A percentile compares a stretch with the other conserved stretches of the same genome.
Evolutionary conservation across 2,329 filamentous ascomycete genomes (phyloP).

Genomic region (Pyrenophora graminea): DNA sequence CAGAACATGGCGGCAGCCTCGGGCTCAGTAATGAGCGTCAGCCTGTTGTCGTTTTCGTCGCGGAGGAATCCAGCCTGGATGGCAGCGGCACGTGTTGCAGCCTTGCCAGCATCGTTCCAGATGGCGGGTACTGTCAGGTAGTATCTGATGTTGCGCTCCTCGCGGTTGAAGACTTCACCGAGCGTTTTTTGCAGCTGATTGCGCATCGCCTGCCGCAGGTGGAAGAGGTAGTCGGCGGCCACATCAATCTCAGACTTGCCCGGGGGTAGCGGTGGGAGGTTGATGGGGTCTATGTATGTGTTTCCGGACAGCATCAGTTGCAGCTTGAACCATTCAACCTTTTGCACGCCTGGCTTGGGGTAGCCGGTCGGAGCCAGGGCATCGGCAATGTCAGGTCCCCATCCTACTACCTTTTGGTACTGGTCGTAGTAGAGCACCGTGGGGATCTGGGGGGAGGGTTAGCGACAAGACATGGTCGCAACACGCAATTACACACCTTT

Average conservation of each 20-base stretch:
- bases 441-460: constrained; percentile 70
- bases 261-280: constrained; percentile 92
- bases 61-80: constrained; percentile 96
- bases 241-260: constrained; percentile 99
- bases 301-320: constrained; percentile 98
- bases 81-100: constrained; percentile 90
- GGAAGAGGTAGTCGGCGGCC: constrained; percentile 98
- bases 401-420: constrained; percentile 99
- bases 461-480: background rate
- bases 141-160: constrained; percentile 97
- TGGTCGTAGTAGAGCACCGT: constrained; percentile 99
- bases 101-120: constrained; percentile 98
- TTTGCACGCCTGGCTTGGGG: constrained; percentile 95
- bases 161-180: constrained; percentile 95
- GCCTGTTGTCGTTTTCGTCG: constrained; percentile 94
- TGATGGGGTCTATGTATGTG: constrained; percentile 99
- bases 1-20: constrained; percentile 98
- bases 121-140: constrained; percentile 99
- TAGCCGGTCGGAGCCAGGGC: constrained; percentile 95
- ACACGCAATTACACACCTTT: constrained; percentile 67
- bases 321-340: constrained; percentile 99
- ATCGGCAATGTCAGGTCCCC: constrained; percentile 97
- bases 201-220: constrained; percentile 95
- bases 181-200: constrained; percentile 94
- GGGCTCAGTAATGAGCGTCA: constrained; percentile 93